These are phyloP conservation scores for Calonectria ilicicola DNA, from an alignment of 2,329 filamentous ascomycete genomes.

Conservation along the genomic window DNA sequence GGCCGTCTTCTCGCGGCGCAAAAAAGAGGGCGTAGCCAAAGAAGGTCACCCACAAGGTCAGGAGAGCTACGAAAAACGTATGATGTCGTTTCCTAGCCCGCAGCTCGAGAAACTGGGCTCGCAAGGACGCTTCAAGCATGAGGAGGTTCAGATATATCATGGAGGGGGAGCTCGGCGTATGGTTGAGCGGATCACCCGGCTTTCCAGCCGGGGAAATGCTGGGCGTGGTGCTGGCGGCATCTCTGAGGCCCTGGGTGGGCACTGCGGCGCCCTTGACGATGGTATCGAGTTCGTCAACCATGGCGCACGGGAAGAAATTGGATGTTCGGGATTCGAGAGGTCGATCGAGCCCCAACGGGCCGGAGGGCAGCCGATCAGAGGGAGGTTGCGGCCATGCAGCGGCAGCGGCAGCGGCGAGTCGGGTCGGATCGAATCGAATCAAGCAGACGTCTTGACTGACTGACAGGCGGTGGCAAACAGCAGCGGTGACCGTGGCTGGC, in stretches of 20 bases:
- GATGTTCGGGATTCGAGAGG: background rate
- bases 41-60: slow-evolving; percentile 83
- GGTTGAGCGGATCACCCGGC: slow-evolving; percentile 78
- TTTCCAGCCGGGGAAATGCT: slow-evolving; percentile 42
- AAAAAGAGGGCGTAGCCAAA: slow-evolving; percentile 94
- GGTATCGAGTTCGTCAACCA: slow-evolving; percentile 82
- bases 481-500: background rate
- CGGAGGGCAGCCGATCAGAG: slow-evolving; percentile 38
- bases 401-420: slow-evolving; percentile 6
- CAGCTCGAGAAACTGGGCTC: slow-evolving; percentile 91
- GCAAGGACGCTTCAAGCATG: slow-evolving; percentile 93
- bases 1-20: slow-evolving; percentile 94
- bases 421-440: slow-evolving; percentile 1
- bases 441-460: slow-evolving; percentile 15
- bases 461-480: slow-evolving; percentile 6
- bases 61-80: slow-evolving; percentile 87
- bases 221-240: slow-evolving; percentile 54
- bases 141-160: slow-evolving; percentile 99
- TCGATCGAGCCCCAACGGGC: slow-evolving; percentile 28
- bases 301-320: slow-evolving; percentile 43
- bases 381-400: slow-evolving; percentile 38
- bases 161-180: slow-evolving; percentile 88
- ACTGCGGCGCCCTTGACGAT: slow-evolving; percentile 90
- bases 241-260: slow-evolving; percentile 65
- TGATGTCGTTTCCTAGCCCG: slow-evolving; percentile 91